These are phyloP conservation scores for Vicia faba DNA, from an alignment of 306 rosid species.

Conservation along the genomic window DNA sequence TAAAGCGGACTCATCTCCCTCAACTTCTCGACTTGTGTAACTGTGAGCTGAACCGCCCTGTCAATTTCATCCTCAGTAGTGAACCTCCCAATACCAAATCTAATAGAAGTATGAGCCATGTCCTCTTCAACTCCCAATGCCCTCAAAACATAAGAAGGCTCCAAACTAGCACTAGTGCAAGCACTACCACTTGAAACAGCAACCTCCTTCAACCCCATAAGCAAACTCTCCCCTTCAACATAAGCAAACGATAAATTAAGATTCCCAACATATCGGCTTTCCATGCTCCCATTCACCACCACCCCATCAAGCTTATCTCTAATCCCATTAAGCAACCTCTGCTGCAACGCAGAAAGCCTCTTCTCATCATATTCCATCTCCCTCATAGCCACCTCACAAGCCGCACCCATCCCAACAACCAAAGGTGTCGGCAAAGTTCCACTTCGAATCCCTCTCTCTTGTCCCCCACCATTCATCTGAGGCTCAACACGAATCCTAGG, in stretches of 20 bases:
- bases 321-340: constrained; percentile 66
- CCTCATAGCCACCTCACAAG: constrained; percentile 76
- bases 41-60: constrained; percentile 72
- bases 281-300: constrained; percentile 89
- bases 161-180: constrained; percentile 95
- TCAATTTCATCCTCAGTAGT: constrained; percentile 90
- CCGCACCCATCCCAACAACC: constrained; percentile 89
- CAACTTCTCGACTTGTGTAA: constrained; percentile 80
- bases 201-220: constrained; percentile 97
- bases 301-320: constrained; percentile 72
- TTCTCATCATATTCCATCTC: constrained; percentile 84
- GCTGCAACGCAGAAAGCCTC: constrained; percentile 62
- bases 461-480: constrained; percentile 99
- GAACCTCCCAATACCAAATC: constrained; percentile 97
- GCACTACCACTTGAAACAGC: constrained; percentile 99
- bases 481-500: constrained; percentile 97
- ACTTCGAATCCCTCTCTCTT: constrained; percentile 90
- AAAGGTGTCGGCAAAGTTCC: constrained; percentile 90
- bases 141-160: constrained; percentile 92
- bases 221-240: constrained; percentile 85
- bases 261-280: constrained; percentile 77
- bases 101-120: constrained; percentile 95
- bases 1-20: constrained; percentile 98
- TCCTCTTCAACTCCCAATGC: constrained; percentile 99
- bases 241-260: constrained; percentile 65